Percentiles rank a stretch among this genome's conserved stretches.
Conservation (phyloP, 768 basidiomycete species). For the Lyophyllum shimeji region DNA sequence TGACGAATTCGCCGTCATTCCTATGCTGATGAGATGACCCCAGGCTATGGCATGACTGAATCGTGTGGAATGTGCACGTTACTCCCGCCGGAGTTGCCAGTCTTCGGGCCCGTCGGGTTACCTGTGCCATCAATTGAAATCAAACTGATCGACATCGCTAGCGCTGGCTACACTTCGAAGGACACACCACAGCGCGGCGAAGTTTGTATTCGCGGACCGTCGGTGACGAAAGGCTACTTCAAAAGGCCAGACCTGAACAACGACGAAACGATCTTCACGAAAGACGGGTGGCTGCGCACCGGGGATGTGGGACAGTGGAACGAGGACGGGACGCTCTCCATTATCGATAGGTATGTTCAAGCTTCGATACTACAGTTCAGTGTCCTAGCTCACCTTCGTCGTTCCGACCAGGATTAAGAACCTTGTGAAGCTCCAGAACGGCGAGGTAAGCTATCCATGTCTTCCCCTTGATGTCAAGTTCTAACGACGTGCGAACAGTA, state of each 20-base stretch:
- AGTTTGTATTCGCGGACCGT: constrained; percentile 83
- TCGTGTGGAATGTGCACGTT: constrained; percentile 89
- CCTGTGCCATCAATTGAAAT: constrained; percentile 90
- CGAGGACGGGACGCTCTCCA: constrained; percentile 78
- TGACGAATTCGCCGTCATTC: not conserved
- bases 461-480: not conserved
- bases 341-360: constrained; percentile 79
- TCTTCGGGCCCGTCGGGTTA: constrained; percentile 76
- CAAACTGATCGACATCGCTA: constrained; percentile 80
- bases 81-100: constrained; percentile 80
- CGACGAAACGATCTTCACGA: constrained; percentile 80
- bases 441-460: constrained; percentile 14
- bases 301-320: constrained; percentile 98
- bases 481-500: constrained; percentile 45
- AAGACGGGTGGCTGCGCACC: constrained; percentile 91
- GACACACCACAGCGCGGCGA: constrained; percentile 81
- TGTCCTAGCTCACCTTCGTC: constrained; percentile 84
- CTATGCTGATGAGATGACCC: not conserved
- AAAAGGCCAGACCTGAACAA: constrained; percentile 88
- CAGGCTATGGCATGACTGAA: constrained; percentile 96
- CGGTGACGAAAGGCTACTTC: constrained; percentile 87
- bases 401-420: constrained; percentile 19
- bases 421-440: constrained; percentile 22
- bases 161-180: constrained; percentile 80
- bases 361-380: not conserved